phyloP scores from a whole-genome alignment of 108 stramenopile species.

The Discostella pseudostelligera region DNA sequence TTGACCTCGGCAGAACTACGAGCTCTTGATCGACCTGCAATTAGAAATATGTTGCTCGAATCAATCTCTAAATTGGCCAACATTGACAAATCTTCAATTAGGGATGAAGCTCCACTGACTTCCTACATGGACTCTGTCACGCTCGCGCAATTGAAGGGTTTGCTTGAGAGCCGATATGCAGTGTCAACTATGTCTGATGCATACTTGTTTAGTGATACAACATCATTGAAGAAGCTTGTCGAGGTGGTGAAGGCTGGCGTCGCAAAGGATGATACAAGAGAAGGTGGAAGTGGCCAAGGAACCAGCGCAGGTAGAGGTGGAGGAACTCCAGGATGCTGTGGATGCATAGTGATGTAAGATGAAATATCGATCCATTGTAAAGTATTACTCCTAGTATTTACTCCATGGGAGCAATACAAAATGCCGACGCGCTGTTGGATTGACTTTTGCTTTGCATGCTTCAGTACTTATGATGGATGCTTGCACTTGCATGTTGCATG shows the following conservation, averaged over 20 bases:
- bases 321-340: constrained; percentile 23
- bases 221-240: constrained; percentile 70
- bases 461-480: too few relatives aligned
- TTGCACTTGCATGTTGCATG: too few relatives aligned
- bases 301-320: constrained; percentile 10
- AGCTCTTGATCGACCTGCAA: constrained; percentile 54
- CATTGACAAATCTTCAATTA: constrained; percentile 54
- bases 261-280: constrained; percentile 57
- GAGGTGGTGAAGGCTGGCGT: constrained; percentile 80
- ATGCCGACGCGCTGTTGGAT: too few relatives aligned
- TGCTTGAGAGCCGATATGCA: constrained; percentile 65
- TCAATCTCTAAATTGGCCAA: constrained; percentile 61
- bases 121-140: constrained; percentile 80
- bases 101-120: constrained; percentile 57
- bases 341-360: constrained; percentile 31
- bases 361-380: too few relatives aligned
- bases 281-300: constrained; percentile 17
- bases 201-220: constrained; percentile 81
- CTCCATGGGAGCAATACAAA: too few relatives aligned
- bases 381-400: too few relatives aligned
- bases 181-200: constrained; percentile 77
- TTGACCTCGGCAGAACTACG: constrained; percentile 39
- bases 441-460: too few relatives aligned
- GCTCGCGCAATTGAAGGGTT: constrained; percentile 84
- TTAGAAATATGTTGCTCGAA: constrained; percentile 52